Base-by-base conservation (phyloP, 2,329 filamentous ascomycete genomes). In the Calonectria hawksworthii region DNA sequence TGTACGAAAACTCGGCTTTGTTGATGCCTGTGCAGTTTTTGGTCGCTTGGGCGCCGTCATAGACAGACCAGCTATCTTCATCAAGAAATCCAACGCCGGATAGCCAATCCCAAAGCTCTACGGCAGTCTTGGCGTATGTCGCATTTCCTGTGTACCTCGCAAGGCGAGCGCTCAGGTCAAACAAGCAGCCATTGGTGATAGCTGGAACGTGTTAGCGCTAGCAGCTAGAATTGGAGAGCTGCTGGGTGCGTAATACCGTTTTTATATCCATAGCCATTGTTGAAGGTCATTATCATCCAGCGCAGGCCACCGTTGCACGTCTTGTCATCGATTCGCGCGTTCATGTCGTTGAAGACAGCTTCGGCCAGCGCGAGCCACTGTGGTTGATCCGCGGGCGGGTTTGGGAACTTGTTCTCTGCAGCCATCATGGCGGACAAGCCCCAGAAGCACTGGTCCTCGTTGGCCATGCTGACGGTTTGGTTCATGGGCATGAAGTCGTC, bases 401-500 rank as follows among this genome's bases (percentile, higher is more conserved):
- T 28, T 21, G 56, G 56, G 56, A 63, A 63, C 56, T 63, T 63
- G 36, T 63, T 23, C 26, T 63, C 56, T 14, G 56, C 56, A 4
- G 56, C 56, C 36, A 63, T 63, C 56, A 63, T 63, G 14, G 56
- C 56, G 16, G 56, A 63, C 34, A 63, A 13, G 7, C 7, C 56
- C 56, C 56, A 63, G 23, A 63, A 63, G 23, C 56, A 63, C 23
- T 63, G 56, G 34, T 63, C 56, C 11, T 63, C 56, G 16, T 63
- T 63, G 13, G 5, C 56, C 1, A 63, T 18, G 1, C 4, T 21
- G 4, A 9, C 56, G 36, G 34, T 28, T 34, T 63, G 56, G 56
- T 63, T 63, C 6, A 11, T 4, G 56, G 56, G 56, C 34, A 41
- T 13, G 9, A 63, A 63, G 36, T 41, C 26, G 34, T 63, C 34